Evolutionary conservation across 1,139 yeast species (phyloP), one percentile per base, ranked within the genome.

Genomic region (Blastobotrys proliferans): DNA sequence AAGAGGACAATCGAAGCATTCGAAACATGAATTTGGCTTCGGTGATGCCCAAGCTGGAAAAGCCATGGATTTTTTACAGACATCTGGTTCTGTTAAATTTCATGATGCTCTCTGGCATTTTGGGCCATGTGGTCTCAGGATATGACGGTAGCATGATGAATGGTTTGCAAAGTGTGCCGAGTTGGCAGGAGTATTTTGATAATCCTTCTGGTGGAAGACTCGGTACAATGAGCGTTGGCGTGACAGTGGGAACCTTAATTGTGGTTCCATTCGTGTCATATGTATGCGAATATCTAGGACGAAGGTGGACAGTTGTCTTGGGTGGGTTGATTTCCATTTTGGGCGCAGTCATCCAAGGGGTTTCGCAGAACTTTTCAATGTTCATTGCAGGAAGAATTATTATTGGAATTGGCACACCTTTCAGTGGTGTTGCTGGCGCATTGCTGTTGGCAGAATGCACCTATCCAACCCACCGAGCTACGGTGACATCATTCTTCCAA

Each of bases 141-240:
- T 76, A 67, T 49, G 81, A 76, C 58, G 76, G 77, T 34, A 69
- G 75, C 3, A 61, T 75, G 63, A 58, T 75, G 59, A 76, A 75
- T 51, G 77, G 77, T 35, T 62, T 76, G 44, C 79, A 74, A 55
- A 60, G 73, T 6, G 61, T 74, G 45, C 52, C 55, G 0, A 50
- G 53, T 18, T 72, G 76, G 76, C 46, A 51, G 49, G 42, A 36
- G n/a, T 51, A 36, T 39, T 55, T 74, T 64, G 68, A 67, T 41
- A 43, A 63, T 30, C 78, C 77, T 13, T 44, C 57, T 6, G 76
- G 77, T 47, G 66, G 67, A 27, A 58, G 59, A 11, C 62, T 74
- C 37, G 79, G 79, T 42, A 72, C 74, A 22, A 62, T 74, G 43
- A 50, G 66, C 24, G 72, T 71, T 53, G 83, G 83, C 41, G 74